Evolutionary conservation across 1,284 basidiomycete genomes (phyloP), one percentile per base, ranked within the genome.

Genomic region (Ustilago esculenta): DNA sequence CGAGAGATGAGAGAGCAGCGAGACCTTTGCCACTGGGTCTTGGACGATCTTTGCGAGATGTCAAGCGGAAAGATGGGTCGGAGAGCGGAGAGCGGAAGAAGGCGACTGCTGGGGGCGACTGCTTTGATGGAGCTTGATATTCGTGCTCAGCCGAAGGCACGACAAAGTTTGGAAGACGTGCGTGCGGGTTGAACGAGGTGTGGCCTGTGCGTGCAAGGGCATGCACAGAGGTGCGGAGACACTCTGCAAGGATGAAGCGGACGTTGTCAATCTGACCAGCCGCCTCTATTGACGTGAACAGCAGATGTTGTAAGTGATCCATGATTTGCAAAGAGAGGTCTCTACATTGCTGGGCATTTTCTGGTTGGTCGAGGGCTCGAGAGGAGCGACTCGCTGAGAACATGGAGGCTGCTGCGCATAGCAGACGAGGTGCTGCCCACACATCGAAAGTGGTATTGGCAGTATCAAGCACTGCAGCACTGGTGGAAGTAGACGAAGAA

Each of bases 381-480:
- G 36, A 1, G 4, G 46, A 48, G 35, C 47, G 56, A 27, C 46
- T 57, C 1, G 49, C 44, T 12, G 56, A 27, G 15, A 60, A 36
- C 41, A 57, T 40, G 1, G 56, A 59, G 15, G 59, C 58, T 18
- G 57, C 67, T 42, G 65, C 66, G 9, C 54, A 61, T 4, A 78
- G 36, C 8, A 78, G 34, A 6, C 76, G 66, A 12, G 76, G 76
- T 3, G 67, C 34, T 33, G 68, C 54, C 76, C 76, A 78, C 0
- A 73, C 53, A 14, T 74, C 72, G 24, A 78, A 63, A 2, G 76
- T 76, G 32, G 73, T 76, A 24, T 66, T 69, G 30, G 56, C 23
- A 46, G 54, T 47, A 29, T 65, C 55, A 34, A 65, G 61, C 15
- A 55, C 50, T n/a, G 58, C 27, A 10, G 61, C 47, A 24, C 61